Base-by-base conservation (phyloP, 441 rosid species). In the Erodium trifolium region DNA sequence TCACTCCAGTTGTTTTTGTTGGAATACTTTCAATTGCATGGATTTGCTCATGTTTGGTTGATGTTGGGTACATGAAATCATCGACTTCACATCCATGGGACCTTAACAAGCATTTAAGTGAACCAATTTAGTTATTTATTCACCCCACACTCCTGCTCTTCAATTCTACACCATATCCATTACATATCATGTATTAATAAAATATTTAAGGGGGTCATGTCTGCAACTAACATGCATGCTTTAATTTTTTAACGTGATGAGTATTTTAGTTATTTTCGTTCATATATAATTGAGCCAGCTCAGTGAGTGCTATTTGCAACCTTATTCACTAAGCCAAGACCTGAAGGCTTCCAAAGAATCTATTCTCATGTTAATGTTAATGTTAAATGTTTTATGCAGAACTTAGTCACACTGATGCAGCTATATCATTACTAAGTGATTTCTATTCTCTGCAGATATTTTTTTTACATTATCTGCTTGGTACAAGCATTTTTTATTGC, bases 241-340 rank as follows among this genome's bases (percentile, higher is more conserved):
- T 37, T 37, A 37, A 37, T 6, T 37, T 37, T 45, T 17, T 62
- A 43, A 51, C n/a, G 8, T 19, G 64, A 59, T 59, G 13, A 19
- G 29, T 59, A 11, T 59, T 59, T 19, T 19, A 59, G 31, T 19
- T 18, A 59, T 59, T 59, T 23, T 19, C 64, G 2, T 59, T 57
- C 29, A 55, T 57, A 17, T 17, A 57, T 0, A 18, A 57, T 57
- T 18, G 11, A 57, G 19, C 63, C 63, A 57, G 43, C 43, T 37
- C 43, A 37, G 7, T 37, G 43, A 37, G 43, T 5, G 43, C 43
- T 37, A 37, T 37, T 2, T 18, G 16, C 27, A 57, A 57, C 63
- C 63, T 57, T 57, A 57, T 57, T 18, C 63, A 57, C 63, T 18
- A 5, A 57, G 27, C 63, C 63, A 57, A 57, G 27, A 57, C 63